phyloP scores from a whole-genome alignment of 768 basidiomycete genomes.

The Boletus vermiculosoides region DNA sequence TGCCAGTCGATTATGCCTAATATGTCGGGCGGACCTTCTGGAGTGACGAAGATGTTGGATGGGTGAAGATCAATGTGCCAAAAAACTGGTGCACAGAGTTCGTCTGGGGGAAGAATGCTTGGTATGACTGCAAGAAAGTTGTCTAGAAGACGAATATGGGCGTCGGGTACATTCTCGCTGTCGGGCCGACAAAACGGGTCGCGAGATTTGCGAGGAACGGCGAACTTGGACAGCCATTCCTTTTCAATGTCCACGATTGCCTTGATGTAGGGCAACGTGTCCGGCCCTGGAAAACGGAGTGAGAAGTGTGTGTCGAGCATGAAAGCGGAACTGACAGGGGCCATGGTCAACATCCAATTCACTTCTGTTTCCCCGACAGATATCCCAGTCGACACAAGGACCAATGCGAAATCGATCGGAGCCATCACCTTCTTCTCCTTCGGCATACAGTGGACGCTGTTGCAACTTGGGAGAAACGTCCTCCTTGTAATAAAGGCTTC shows the following conservation, averaged over 20 bases:
- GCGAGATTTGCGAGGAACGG: neutral
- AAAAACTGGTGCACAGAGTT: constrained; percentile 9
- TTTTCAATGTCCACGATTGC: constrained; percentile 1
- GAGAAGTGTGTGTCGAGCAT: neutral
- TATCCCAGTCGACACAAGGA: constrained; percentile 15
- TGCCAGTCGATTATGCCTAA: constrained; percentile 18
- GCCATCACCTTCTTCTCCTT: constrained; percentile 32
- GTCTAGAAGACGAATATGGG: constrained; percentile 10
- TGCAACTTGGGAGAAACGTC: constrained; percentile 18
- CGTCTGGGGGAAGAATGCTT: neutral
- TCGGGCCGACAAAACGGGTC: neutral
- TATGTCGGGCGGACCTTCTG: constrained; percentile 5
- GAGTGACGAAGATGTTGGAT: constrained; percentile 11
- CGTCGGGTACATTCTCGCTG: constrained; percentile 1
- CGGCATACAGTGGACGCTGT: constrained; percentile 13
- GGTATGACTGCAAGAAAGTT: constrained; percentile 8
- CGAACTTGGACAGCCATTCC: neutral
- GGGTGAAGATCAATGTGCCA: constrained; percentile 18
- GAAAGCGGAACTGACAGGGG: constrained; percentile 30
- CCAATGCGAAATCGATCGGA: constrained; percentile 18
- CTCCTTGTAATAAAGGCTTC: constrained; percentile 37
- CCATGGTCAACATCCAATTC: constrained; percentile 29
- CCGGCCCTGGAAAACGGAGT: neutral
- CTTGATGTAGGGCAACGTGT: constrained; percentile 1
- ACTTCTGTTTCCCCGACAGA: constrained; percentile 30